A percentile compares a stretch with the other conserved stretches of the same genome.
Evolutionary conservation across 1,139 yeast species (phyloP).

Genomic region (Maudiozyma humilis): DNA sequence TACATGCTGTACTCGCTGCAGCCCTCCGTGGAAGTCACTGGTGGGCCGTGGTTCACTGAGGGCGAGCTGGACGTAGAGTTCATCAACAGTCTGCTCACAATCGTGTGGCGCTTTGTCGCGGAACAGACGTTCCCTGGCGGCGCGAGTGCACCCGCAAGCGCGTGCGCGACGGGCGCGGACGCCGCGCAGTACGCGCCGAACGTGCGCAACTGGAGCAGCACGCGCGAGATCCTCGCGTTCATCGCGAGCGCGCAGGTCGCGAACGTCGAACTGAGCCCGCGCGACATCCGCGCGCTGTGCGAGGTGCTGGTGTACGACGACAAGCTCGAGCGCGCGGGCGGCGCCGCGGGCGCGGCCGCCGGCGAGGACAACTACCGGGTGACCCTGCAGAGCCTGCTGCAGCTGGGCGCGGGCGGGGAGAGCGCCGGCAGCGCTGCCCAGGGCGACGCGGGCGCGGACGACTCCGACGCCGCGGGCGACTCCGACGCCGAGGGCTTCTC

Average conservation of each 20-base stretch:
- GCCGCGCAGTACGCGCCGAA: constrained; percentile 43
- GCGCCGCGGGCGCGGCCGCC: constrained; percentile 31
- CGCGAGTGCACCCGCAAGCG: constrained; percentile 33
- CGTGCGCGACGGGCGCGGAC: neutral
- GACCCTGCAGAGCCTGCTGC: constrained; percentile 43
- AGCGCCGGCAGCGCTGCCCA: constrained; percentile 4
- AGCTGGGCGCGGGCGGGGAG: constrained; percentile 23
- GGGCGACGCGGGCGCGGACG: constrained; percentile 8
- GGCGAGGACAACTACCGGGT: constrained; percentile 49
- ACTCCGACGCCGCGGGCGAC: constrained; percentile 20
- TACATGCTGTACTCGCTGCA: constrained; percentile 90
- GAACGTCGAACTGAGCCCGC: constrained; percentile 64
- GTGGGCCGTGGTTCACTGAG: constrained; percentile 99
- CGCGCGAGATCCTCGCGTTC: constrained; percentile 66
- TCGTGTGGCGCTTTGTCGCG: constrained; percentile 82
- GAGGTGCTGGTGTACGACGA: constrained; percentile 86
- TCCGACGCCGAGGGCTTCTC: constrained; percentile 28
- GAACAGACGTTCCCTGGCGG: constrained; percentile 69
- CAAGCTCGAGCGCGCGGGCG: constrained; percentile 49
- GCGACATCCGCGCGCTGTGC: constrained; percentile 74
- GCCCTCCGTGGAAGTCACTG: constrained; percentile 92
- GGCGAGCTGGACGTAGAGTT: constrained; percentile 91
- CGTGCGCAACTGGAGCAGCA: constrained; percentile 57
- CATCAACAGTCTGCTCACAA: constrained; percentile 72
- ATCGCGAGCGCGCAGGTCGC: constrained; percentile 71